Base-by-base conservation (phyloP, 345 rosid species). In the Dovyalis caffra region DNA sequence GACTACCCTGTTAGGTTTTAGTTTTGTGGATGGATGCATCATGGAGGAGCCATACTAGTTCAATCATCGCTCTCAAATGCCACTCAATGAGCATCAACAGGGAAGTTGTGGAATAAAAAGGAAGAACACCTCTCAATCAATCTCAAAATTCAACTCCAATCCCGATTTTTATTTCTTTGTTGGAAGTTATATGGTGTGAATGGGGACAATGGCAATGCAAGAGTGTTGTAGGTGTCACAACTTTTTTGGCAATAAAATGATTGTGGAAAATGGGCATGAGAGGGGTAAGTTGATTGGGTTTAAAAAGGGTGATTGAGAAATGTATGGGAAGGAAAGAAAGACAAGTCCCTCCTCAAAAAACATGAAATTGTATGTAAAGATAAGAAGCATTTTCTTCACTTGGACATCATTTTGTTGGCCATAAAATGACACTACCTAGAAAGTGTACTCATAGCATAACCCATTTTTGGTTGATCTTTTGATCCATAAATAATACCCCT, bases 331-430 rank as follows among this genome's bases (percentile, higher is more conserved):
- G 69, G 74, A 78, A 74, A 77, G 51, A 66, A 63, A 26, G 25
- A 16, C 0, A 66, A 77, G 73, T n/a, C 14, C 12, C 8, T 9
- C 25, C 26, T 23, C 25, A 8, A 2, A 28, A 62, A 28, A 45
- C n/a, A 75, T 63, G 57, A 33, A 23, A 75, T 74, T 67, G 80
- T 76, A 75, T 53, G 75, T 75, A 74, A 82, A 87, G 85, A 86
- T 83, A 83, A 84, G 91, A 84, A 83, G 82, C 82, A 88, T 66
- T 84, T 85, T 79, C 85, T 83, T 86, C 83, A 64, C 78, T 56
- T 68, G 69, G 75, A 76, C 74, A 94, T 94, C 81, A 94, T 94
- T 77, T 82, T 90, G 96, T 89, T 94, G 86, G 97, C 98, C 98
- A 91, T 85, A 84, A 77, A 66, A 80, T 68, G 65, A 71, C 85